phyloP scores from a whole-genome alignment of 441 rosid genomes.

The Euphorbia corollata region DNA sequence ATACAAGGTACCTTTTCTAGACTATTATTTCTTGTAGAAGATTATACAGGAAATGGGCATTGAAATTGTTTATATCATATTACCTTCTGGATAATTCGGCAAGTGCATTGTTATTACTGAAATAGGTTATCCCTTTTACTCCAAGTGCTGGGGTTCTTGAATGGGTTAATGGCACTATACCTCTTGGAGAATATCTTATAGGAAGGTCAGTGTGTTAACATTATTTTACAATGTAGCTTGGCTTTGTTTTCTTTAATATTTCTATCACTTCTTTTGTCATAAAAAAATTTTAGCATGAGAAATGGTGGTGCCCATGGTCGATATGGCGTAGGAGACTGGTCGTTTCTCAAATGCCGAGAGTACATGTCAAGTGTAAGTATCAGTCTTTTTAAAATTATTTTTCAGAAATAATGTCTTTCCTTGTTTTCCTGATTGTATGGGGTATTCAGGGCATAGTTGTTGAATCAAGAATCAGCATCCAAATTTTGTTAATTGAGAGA shows the following conservation, averaged over 20 bases:
- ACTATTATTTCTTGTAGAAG: neutral
- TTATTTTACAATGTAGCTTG: slow-evolving; percentile 8
- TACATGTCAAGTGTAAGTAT: slow-evolving; percentile 68
- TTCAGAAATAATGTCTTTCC: neutral
- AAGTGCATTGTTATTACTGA: slow-evolving; percentile 18
- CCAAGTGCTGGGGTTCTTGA: slow-evolving; percentile 99
- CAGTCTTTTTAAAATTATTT: neutral
- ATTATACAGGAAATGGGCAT: neutral
- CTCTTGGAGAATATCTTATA: slow-evolving; percentile 89
- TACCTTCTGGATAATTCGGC: slow-evolving; percentile 2
- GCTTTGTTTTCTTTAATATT: slow-evolving; percentile 12
- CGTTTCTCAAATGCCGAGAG: slow-evolving; percentile 71
- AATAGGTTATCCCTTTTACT: slow-evolving; percentile 92
- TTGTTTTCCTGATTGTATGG: neutral
- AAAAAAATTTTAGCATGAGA: slow-evolving; percentile 50
- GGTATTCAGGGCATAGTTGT: neutral
- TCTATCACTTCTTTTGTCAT: slow-evolving; percentile 12
- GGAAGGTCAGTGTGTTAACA: slow-evolving; percentile 59
- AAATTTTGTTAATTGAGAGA: no score
- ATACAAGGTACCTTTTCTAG: slow-evolving; percentile 59
- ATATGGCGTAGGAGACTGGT: slow-evolving; percentile 83
- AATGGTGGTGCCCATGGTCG: slow-evolving; percentile 90
- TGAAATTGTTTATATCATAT: neutral
- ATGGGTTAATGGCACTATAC: slow-evolving; percentile 97
- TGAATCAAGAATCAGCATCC: no score